Conservation (phyloP, 192 early-diverging fungal species). For the Phlyctochytrium arcticum region DNA sequence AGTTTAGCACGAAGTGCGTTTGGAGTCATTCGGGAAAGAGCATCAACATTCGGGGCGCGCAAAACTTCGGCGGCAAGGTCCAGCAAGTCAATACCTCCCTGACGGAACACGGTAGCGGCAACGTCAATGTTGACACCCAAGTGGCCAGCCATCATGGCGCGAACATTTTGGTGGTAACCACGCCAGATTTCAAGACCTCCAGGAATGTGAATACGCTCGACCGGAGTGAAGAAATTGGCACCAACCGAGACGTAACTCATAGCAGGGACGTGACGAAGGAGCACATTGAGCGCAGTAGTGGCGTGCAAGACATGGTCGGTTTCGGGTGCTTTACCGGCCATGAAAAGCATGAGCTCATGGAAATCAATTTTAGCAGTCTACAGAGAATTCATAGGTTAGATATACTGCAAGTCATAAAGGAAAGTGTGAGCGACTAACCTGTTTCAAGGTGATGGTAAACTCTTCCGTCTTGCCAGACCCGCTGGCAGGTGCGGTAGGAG, state of each 20-base stretch:
- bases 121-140: conserved; percentile 40
- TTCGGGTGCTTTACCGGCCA: conserved; percentile 19
- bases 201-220: conserved; percentile 19
- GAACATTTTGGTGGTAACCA: conserved; percentile 39
- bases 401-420: neutral
- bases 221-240: conserved; percentile 29
- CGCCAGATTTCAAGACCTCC: conserved; percentile 40
- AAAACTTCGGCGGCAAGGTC: conserved; percentile 56
- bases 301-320: conserved; percentile 21
- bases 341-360: conserved; percentile 25
- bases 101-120: conserved; percentile 33
- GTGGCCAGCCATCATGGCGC: conserved; percentile 42
- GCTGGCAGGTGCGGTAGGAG: neutral
- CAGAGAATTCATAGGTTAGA: neutral
- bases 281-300: conserved; percentile 16
- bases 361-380: conserved; percentile 21
- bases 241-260: conserved; percentile 30
- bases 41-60: conserved; percentile 26
- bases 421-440: neutral
- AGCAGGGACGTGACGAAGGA: conserved; percentile 30
- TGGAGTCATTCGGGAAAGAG: neutral
- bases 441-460: conserved; percentile 3
- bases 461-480: neutral
- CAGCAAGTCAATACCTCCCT: conserved; percentile 40
- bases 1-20: neutral